Evolutionary conservation across 2,329 filamentous ascomycete species (phyloP).

Genomic region (Lizonia empirigonia): DNA sequence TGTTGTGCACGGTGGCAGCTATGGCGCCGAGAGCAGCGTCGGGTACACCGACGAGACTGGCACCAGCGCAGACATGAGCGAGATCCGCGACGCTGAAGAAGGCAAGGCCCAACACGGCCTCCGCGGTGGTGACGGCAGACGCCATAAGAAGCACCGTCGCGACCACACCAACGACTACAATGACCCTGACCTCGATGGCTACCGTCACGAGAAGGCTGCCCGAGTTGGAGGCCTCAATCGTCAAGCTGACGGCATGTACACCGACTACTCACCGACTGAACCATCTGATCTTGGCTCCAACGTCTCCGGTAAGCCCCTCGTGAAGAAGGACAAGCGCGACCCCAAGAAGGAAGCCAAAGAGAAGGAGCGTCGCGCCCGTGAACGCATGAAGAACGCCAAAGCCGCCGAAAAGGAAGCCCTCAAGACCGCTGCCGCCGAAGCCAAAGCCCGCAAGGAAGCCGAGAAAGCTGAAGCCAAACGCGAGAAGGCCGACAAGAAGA

Average conservation of each 20-base stretch:
- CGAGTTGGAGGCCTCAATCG: conserved; percentile 89
- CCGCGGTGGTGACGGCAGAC: conserved; percentile 52
- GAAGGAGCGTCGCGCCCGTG: conserved; percentile 52
- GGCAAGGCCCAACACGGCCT: conserved; percentile 51
- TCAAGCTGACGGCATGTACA: conserved; percentile 75
- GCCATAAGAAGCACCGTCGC: conserved; percentile 54
- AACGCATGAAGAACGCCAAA: conserved; percentile 57
- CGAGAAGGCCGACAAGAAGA: conserved; percentile 51
- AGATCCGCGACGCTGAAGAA: conserved; percentile 50
- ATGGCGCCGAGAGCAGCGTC: conserved; percentile 44
- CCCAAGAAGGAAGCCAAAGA: conserved; percentile 48
- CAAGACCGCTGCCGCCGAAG: conserved; percentile 41
- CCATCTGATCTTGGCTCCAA: conserved; percentile 63
- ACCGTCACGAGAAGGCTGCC: conserved; percentile 85
- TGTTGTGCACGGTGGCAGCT: conserved; percentile 69
- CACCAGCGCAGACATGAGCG: conserved; percentile 51
- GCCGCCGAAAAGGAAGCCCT: conserved; percentile 47
- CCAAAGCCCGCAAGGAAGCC: conserved; percentile 53
- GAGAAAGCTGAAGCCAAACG: conserved; percentile 44
- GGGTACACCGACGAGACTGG: conserved; percentile 55
- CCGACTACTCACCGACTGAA: conserved; percentile 74
- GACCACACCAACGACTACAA: conserved; percentile 59
- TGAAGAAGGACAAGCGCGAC: conserved; percentile 49
- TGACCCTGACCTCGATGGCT: conserved; percentile 72
- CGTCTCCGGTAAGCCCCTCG: conserved; percentile 52